These are phyloP conservation scores for Xylaria sp. DNA, from an alignment of 2,329 filamentous ascomycete genomes.

Conservation along the genomic window DNA sequence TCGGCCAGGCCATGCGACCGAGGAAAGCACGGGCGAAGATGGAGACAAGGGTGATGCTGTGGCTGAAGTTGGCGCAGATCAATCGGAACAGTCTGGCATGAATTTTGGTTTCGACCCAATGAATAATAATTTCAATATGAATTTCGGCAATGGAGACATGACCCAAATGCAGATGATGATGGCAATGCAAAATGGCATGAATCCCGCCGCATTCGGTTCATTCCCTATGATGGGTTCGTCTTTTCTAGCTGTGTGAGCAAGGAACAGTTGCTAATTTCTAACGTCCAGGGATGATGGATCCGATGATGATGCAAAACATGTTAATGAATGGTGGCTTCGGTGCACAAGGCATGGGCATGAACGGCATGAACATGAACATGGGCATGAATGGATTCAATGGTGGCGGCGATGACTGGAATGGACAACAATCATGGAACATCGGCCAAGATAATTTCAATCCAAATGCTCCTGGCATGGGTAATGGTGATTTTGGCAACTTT, in stretches of 20 bases:
- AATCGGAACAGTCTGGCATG: conserved; percentile 45
- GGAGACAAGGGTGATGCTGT: conserved; percentile 47
- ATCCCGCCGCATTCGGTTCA: conserved; percentile 62
- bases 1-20: conserved; percentile 30
- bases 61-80: conserved; percentile 47
- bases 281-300: conserved; percentile 83
- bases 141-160: conserved; percentile 72
- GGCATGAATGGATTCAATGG: conserved; percentile 75
- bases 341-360: conserved; percentile 78
- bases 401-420: conserved; percentile 81
- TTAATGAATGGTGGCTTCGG: conserved; percentile 82
- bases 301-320: conserved; percentile 78
- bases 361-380: conserved; percentile 82
- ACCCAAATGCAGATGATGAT: conserved; percentile 85
- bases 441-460: conserved; percentile 90
- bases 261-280: conserved; percentile 44
- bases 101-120: conserved; percentile 51
- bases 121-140: conserved; percentile 67
- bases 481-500: conserved; percentile 83
- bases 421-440: conserved; percentile 84
- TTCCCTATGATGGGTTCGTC: conserved; percentile 85
- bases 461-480: conserved; percentile 83
- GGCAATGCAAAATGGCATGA: conserved; percentile 77
- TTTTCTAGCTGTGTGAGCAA: conserved; percentile 27
- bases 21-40: conserved; percentile 34